Base-by-base conservation (phyloP, 306 rosid species). In the Sphenostylis stenocarpa region DNA sequence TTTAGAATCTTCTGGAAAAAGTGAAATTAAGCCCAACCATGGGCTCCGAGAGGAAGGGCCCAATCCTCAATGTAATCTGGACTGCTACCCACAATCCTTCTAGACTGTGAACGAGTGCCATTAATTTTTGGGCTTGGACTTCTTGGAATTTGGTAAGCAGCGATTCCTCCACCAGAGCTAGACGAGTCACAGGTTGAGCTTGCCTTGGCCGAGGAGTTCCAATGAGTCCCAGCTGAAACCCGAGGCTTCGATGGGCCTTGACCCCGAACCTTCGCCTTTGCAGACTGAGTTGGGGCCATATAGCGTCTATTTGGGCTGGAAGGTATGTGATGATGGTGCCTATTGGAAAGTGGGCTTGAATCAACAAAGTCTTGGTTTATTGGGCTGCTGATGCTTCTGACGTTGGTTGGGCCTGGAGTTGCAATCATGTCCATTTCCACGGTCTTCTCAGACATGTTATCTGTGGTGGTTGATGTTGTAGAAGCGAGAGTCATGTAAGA, bases 251-350 rank as follows among this genome's bases (percentile, higher is more conserved):
- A 2, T 3, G 64, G 23, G 44, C 87, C 85, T 69, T 78, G 91
- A 7, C 17, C 60, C 52, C 87, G 75, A 5, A 74, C 79, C 85
- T 92, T 95, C 36, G 98, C 98, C 79, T 92, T 92, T 5, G 96
- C 96, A 6, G 98, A 92, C 19, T 95, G 75, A 29, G 98, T 95
- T 1, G 93, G 90, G 29, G 98, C 86, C 98, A 95, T 95, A 70
- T 92, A 95, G 65, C 98, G 87, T 21, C 62, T 65, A 4, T 55
- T 49, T 12, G 69, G 64, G 53, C 83, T 84, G 1, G 49, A 91
- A 36, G 6, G 85, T 57, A 76, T 44, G 3, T 64, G 66, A 53
- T 64, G 63, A 53, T 73, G 63, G 11, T 58, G 73, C 14, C 53
- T 78, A 20, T 14, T 61, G 0, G 83, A 49, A 29, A 61, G 60